phyloP scores from a whole-genome alignment of 176 grass and related monocot species.

The Thalia dealbata region DNA sequence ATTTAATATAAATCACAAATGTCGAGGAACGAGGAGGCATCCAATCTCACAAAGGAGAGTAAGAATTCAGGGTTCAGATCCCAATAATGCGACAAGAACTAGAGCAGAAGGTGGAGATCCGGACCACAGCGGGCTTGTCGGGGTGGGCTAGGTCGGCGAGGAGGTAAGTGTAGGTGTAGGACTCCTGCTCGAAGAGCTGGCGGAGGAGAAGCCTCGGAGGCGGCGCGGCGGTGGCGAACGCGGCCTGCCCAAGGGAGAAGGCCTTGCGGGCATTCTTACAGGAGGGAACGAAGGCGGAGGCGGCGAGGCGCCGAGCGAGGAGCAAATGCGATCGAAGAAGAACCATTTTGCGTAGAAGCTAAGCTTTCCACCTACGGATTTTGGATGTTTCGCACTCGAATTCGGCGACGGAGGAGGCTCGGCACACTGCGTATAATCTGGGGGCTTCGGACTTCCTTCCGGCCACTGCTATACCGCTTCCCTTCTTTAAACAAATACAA shows the following conservation, averaged over 20 bases:
- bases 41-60: too few relatives aligned
- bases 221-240: constrained; percentile 19
- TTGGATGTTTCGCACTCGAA: too few relatives aligned
- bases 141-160: constrained; percentile 72
- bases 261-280: not conserved
- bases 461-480: too few relatives aligned
- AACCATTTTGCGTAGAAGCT: not conserved
- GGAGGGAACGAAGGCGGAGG: constrained; percentile 2
- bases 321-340: not conserved
- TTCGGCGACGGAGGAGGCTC: too few relatives aligned
- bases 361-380: too few relatives aligned
- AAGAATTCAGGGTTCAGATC: too few relatives aligned
- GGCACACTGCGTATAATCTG: too few relatives aligned
- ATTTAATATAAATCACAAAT: too few relatives aligned
- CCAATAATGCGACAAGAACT: not conserved
- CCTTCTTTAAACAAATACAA: too few relatives aligned
- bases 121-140: constrained; percentile 67
- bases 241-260: constrained; percentile 19
- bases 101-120: not conserved
- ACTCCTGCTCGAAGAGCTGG: constrained; percentile 97
- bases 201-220: constrained; percentile 62
- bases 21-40: too few relatives aligned
- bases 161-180: constrained; percentile 88
- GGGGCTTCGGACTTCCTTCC: too few relatives aligned
- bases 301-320: not conserved